Percentiles rank a stretch among this genome's conserved stretches.
These are phyloP conservation scores for Yueomyces sp. DNA, from an alignment of 1,139 yeast genomes.

Conservation along the genomic window DNA sequence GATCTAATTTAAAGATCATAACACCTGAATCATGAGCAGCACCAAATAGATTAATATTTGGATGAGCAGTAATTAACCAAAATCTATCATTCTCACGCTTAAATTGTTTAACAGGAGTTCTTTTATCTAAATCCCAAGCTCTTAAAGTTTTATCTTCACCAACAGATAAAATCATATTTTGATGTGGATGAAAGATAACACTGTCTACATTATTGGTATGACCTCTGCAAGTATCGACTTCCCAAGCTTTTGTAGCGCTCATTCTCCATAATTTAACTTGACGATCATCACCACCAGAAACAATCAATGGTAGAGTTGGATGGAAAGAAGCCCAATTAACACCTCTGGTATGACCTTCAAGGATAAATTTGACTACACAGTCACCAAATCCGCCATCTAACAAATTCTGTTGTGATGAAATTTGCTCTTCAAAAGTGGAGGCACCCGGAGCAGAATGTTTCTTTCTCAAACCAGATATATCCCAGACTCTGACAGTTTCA, in stretches of 20 bases:
- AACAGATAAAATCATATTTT: constrained; percentile 83
- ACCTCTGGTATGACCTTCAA: constrained; percentile 97
- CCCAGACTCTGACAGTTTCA: constrained; percentile 99
- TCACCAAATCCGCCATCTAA: constrained; percentile 94
- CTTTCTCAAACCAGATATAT: constrained; percentile 87
- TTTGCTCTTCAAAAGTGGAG: constrained; percentile 54
- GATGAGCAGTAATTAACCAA: constrained; percentile 88
- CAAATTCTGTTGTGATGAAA: constrained; percentile 52
- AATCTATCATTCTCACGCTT: constrained; percentile 90
- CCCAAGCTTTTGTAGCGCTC: constrained; percentile 98
- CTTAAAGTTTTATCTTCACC: constrained; percentile 96
- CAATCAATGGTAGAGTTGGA: constrained; percentile 89
- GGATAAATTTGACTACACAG: constrained; percentile 87
- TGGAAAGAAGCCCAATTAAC: constrained; percentile 98
- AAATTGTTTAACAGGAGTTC: constrained; percentile 89
- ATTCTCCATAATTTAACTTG: constrained; percentile 94
- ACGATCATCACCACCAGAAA: constrained; percentile 94
- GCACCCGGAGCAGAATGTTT: constrained; percentile 77
- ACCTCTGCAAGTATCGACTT: constrained; percentile 95
- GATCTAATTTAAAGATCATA: constrained; percentile 93
- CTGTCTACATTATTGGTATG: constrained; percentile 89
- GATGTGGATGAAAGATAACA: constrained; percentile 86
- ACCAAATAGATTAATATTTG: constrained; percentile 82
- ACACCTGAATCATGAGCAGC: constrained; percentile 97
- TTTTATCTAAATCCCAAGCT: constrained; percentile 91